phyloP scores from a whole-genome alignment of 805 yeast species.

The Blastobotrys mokoenaii region DNA sequence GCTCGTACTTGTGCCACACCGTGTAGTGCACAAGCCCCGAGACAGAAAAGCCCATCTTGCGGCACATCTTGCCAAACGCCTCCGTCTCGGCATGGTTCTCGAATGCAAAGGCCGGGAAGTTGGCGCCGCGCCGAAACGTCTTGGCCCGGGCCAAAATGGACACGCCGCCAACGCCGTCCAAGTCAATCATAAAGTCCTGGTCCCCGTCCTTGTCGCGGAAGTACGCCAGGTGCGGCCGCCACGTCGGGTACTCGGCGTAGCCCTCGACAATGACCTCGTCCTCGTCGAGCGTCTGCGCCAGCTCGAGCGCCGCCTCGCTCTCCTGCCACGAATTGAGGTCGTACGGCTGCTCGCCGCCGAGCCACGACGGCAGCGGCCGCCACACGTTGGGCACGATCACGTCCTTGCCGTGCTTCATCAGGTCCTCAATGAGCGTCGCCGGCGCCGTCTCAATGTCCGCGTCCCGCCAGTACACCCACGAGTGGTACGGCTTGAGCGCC shows the following conservation, averaged over 20 bases:
- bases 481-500: slow-evolving; percentile 83
- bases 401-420: slow-evolving; percentile 86
- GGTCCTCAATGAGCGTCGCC: slow-evolving; percentile 74
- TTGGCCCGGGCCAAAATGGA: slow-evolving; percentile 78
- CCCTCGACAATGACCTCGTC: slow-evolving; percentile 97
- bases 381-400: slow-evolving; percentile 96
- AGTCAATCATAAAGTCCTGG: slow-evolving; percentile 79
- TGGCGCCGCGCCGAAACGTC: slow-evolving; percentile 79
- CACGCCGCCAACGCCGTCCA: slow-evolving; percentile 96
- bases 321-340: slow-evolving; percentile 96
- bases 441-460: slow-evolving; percentile 94
- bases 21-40: slow-evolving; percentile 91
- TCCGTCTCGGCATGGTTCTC: slow-evolving; percentile 96
- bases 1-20: slow-evolving; percentile 95
- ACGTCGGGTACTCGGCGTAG: slow-evolving; percentile 94
- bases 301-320: slow-evolving; percentile 54
- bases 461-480: slow-evolving; percentile 97
- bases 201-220: slow-evolving; percentile 86
- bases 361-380: slow-evolving; percentile 90
- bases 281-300: slow-evolving; percentile 53
- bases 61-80: slow-evolving; percentile 85
- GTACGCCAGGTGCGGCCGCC: slow-evolving; percentile 96
- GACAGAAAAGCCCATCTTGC: slow-evolving; percentile 79
- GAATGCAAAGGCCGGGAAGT: slow-evolving; percentile 93
- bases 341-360: slow-evolving; percentile 87